Conservation (phyloP, 2,329 filamentous ascomycete species). For the Diaporthe sp. region DNA sequence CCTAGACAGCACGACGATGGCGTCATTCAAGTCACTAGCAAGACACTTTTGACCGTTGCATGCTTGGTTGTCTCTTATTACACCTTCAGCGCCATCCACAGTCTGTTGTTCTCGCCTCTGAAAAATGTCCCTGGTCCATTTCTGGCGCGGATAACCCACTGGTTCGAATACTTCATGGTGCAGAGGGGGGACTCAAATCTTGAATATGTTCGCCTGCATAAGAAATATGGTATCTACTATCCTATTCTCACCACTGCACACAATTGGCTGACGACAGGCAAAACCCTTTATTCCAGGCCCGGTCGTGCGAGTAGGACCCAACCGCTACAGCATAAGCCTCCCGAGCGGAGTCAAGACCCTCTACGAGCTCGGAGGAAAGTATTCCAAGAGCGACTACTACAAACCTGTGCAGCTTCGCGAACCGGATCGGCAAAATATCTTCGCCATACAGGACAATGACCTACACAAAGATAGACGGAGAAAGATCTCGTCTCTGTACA, state of each 20-base stretch:
- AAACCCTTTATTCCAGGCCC: neutral
- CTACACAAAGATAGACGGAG: neutral
- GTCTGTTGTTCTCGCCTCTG: neutral
- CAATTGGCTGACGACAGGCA: neutral
- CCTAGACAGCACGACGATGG: neutral
- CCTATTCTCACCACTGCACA: neutral
- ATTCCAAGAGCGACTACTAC: constrained; percentile 3
- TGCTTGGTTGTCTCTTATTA: neutral
- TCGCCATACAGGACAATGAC: neutral
- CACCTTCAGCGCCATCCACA: neutral
- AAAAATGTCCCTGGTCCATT: neutral
- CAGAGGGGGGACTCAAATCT: neutral
- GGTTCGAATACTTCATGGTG: neutral
- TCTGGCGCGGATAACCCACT: neutral
- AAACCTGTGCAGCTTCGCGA: neutral
- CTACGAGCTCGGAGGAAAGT: constrained; percentile 1
- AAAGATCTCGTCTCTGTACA: neutral
- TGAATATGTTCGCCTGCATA: constrained; percentile 5
- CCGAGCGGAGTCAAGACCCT: neutral
- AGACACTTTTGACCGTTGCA: neutral
- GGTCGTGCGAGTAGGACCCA: neutral
- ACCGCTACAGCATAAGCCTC: neutral
- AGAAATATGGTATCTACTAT: neutral
- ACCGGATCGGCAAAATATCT: neutral
- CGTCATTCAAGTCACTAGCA: neutral